Conservation (phyloP, 305 asterid species). For the Fraxinus dipetala region DNA sequence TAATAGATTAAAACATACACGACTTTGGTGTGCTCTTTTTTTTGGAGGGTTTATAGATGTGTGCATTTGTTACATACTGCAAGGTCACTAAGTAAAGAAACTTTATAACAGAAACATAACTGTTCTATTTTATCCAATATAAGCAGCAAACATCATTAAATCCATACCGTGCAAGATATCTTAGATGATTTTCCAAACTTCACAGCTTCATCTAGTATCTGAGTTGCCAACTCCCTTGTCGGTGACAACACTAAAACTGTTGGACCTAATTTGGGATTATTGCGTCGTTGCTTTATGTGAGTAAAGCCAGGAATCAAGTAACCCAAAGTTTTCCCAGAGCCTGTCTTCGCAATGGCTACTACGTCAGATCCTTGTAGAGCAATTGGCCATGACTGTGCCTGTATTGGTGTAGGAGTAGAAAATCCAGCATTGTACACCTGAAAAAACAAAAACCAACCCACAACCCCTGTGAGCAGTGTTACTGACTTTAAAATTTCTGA, state of each 20-base stretch:
- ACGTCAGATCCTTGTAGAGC: conserved; percentile 87
- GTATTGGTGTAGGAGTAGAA: conserved; percentile 95
- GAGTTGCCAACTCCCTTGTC: conserved; percentile 95
- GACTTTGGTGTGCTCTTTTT: not conserved
- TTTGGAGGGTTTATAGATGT: not conserved
- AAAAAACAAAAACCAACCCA: conserved; percentile 36
- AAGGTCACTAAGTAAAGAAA: conserved; percentile 1
- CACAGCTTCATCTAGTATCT: conserved; percentile 87
- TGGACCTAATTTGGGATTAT: conserved; percentile 77
- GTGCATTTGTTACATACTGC: not conserved
- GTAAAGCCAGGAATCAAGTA: conserved; percentile 86
- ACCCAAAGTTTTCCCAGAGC: conserved; percentile 95
- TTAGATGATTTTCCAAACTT: conserved; percentile 86
- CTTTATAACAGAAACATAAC: not conserved
- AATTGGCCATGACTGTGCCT: conserved; percentile 99
- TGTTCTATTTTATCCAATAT: not conserved
- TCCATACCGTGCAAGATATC: conserved; percentile 84
- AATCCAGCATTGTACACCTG: conserved; percentile 89
- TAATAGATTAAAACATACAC: not conserved
- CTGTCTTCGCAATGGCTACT: conserved; percentile 98
- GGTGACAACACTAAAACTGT: conserved; percentile 93
- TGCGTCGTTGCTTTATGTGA: conserved; percentile 63
- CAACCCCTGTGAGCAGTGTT: conserved; percentile 45
- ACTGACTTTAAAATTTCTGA: conserved; percentile 34
- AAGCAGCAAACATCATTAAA: conserved; percentile 1